Evolutionary conservation across 2,329 filamentous ascomycete species (phyloP).

Genomic region (Trematosphaeria pertusa): DNA sequence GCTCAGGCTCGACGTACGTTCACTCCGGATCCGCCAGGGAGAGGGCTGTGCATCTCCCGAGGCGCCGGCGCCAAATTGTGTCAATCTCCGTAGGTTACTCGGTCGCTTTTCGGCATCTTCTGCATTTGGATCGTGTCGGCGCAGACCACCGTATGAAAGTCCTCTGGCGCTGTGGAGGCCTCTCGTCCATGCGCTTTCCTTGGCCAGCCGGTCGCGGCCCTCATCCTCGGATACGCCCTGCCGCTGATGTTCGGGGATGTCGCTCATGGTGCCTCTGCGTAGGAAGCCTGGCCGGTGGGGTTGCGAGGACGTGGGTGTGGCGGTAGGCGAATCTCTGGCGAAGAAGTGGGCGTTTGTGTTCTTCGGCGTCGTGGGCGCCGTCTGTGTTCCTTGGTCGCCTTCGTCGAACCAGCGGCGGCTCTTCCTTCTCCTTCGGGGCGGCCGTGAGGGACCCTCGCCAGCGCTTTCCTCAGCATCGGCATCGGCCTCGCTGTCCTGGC

Average conservation of each 20-base stretch:
- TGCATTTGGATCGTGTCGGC: conserved; percentile 41
- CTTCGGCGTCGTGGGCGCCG: conserved; percentile 72
- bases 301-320: conserved; percentile 35
- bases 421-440: conserved; percentile 66
- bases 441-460: conserved; percentile 65
- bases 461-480: conserved; percentile 87
- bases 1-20: conserved; percentile 56
- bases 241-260: conserved; percentile 55
- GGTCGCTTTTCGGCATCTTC: conserved; percentile 50
- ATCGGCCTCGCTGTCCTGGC: conserved; percentile 72
- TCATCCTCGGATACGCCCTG: conserved; percentile 60
- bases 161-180: conserved; percentile 56
- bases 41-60: conserved; percentile 49
- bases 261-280: conserved; percentile 56
- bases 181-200: conserved; percentile 54
- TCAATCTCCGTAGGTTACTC: conserved; percentile 55
- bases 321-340: conserved; percentile 50
- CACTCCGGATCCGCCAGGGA: conserved; percentile 52
- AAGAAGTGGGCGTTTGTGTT: conserved; percentile 60
- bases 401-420: conserved; percentile 64
- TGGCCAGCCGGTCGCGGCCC: conserved; percentile 55
- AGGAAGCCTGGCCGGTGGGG: conserved; percentile 58
- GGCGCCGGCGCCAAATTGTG: conserved; percentile 50
- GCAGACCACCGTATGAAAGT: conserved; percentile 53
- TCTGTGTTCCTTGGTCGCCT: conserved; percentile 58